Evolutionary conservation across 345 rosid genomes (phyloP).

Genomic region (Zanthoxylum bungeanum): DNA sequence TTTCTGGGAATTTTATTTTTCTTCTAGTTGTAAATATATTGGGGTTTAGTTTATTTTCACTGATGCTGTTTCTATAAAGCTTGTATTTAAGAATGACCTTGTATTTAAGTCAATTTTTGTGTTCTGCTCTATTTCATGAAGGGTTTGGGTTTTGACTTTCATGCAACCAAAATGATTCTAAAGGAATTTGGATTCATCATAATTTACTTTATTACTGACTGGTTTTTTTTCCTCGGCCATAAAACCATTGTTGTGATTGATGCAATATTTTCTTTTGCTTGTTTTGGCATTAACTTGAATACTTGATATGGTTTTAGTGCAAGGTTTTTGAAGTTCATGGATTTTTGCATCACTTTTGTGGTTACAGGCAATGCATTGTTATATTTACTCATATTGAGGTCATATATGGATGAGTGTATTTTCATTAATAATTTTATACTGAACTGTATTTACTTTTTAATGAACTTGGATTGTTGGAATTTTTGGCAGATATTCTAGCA

Average conservation of each 20-base stretch:
- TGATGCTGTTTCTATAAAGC: conserved; percentile 5
- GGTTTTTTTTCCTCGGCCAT: neutral
- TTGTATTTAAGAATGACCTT: neutral
- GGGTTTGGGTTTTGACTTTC: neutral
- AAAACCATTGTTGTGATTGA: neutral
- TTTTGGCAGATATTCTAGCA: conserved; percentile 65
- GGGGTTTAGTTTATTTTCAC: neutral
- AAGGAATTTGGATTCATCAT: neutral
- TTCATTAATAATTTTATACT: neutral
- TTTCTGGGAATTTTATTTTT: conserved; percentile 8
- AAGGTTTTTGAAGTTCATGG: neutral
- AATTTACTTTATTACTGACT: neutral
- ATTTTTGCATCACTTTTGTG: neutral
- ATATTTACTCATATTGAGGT: neutral
- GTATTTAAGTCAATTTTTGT: neutral
- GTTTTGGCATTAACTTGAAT: neutral
- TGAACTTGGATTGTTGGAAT: neutral
- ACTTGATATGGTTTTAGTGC: neutral
- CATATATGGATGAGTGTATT: neutral
- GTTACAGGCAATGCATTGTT: neutral
- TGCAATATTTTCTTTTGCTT: neutral
- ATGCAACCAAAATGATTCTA: neutral
- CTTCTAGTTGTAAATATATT: no score
- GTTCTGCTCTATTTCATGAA: neutral
- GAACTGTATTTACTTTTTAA: neutral